Evolutionary conservation across 2,329 filamentous ascomycete species (phyloP).

Genomic region (Lasiodiplodia theobromae): DNA sequence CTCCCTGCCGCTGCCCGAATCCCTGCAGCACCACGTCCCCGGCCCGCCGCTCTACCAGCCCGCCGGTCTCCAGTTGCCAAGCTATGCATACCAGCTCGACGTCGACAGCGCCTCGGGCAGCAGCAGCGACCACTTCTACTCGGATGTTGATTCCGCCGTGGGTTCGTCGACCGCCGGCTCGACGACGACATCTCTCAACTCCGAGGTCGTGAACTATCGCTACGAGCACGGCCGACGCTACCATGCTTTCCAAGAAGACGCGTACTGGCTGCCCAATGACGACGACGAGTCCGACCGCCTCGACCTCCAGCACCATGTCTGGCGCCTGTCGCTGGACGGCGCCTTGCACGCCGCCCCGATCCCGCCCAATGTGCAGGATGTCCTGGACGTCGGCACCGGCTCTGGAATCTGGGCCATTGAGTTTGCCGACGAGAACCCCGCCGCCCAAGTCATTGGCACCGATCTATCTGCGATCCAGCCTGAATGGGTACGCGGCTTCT

Average conservation of each 20-base stretch:
- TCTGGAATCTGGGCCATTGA: slow-evolving; percentile 48
- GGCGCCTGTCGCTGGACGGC: slow-evolving; percentile 44
- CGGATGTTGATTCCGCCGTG: slow-evolving; percentile 13
- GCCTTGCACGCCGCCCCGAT: slow-evolving; percentile 46
- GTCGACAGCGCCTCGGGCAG: slow-evolving; percentile 21
- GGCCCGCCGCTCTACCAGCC: neutral
- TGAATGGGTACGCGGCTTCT: slow-evolving; percentile 39
- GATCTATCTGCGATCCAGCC: slow-evolving; percentile 41
- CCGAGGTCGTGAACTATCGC: slow-evolving; percentile 45
- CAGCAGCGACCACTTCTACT: neutral
- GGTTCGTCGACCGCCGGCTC: neutral
- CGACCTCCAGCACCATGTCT: slow-evolving; percentile 49
- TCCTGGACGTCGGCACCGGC: slow-evolving; percentile 43
- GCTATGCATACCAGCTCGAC: slow-evolving; percentile 14
- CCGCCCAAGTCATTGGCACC: slow-evolving; percentile 42
- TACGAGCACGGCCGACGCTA: slow-evolving; percentile 48
- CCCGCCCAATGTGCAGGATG: slow-evolving; percentile 15
- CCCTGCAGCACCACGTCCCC: neutral
- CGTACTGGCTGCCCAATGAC: slow-evolving; percentile 47
- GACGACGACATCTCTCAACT: slow-evolving; percentile 43
- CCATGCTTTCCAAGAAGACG: slow-evolving; percentile 46
- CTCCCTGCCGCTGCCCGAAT: neutral
- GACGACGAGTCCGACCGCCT: slow-evolving; percentile 47
- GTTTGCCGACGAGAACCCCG: slow-evolving; percentile 43
- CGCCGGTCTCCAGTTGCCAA: slow-evolving; percentile 1